Evolutionary conservation across 2,329 filamentous ascomycete genomes (phyloP), one percentile per base, ranked within the genome.

Genomic region (Pseudogymnoascus sp.): DNA sequence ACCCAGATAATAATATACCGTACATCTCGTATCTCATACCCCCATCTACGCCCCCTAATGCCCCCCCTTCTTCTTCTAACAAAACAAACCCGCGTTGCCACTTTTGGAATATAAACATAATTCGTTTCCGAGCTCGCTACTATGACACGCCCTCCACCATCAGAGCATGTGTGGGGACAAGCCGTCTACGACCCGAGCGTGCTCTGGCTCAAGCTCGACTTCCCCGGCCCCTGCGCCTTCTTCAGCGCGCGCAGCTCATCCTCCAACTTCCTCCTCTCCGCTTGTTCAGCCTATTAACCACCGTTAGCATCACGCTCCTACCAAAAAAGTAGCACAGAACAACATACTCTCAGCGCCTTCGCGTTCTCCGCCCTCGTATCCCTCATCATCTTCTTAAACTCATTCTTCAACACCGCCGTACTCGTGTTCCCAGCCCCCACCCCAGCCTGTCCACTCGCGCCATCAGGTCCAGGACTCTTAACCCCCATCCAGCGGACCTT

Each of bases 331-430:
- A 18, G 39, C 32, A 61, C 8, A 37, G 20, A 62, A 59, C 50
- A 64, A 76, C 83, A 75, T 73, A 89, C 87, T 76, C 82, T 84
- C 61, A 90, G 70, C 63, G 80, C 76, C 74, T 81, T 87, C 68
- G 84, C 75, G 64, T 82, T 85, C 71, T 90, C 87, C 1, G 79
- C 78, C 64, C 86, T 81, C 57, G 84, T 84, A 69, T 90, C 86
- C 65, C 85, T 80, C 86, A 90, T 89, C 87, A 90, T 90, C 76
- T 87, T 89, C 77, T 88, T 89, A 71, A 90, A 90, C 71, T 90
- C 87, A 64, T 85, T 86, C 73, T 85, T 85, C 69, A 90, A 70
- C 39, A 89, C 85, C 73, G 82, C 82, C 22, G 84, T 86, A 67
- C 85, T 88, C 9, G 85, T 89, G 18, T 54, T 67, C 14, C 62